Conservation (phyloP, 2,329 filamentous ascomycete genomes). For the Diaporthe ampelina region DNA sequence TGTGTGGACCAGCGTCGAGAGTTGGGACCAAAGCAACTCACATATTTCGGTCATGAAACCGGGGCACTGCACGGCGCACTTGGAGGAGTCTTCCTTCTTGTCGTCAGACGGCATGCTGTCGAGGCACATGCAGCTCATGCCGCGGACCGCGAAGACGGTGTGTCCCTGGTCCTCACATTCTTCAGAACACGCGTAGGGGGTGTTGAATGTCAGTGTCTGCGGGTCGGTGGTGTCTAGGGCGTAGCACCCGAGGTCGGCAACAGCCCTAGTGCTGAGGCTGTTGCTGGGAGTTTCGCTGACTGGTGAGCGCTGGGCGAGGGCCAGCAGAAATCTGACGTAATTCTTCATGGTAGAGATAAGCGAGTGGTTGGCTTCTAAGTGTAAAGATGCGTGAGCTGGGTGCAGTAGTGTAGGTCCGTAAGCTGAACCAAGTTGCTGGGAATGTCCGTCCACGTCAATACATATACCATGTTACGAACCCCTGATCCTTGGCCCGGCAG, state of each 20-base stretch:
- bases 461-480: neutral
- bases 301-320: neutral
- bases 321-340: neutral
- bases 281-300: neutral
- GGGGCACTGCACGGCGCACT: constrained; percentile 10
- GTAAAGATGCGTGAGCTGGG: neutral
- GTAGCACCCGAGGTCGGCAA: neutral
- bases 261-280: neutral
- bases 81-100: constrained; percentile 1
- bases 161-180: neutral
- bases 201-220: neutral
- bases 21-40: neutral
- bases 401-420: neutral
- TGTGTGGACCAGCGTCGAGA: neutral
- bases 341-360: constrained; percentile 5
- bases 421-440: neutral
- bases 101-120: constrained; percentile 12
- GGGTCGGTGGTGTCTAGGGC: neutral
- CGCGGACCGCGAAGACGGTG: neutral
- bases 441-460: neutral
- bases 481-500: neutral
- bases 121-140: neutral
- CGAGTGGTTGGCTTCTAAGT: neutral
- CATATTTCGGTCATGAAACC: neutral
- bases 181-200: neutral